These are phyloP conservation scores for Brassica juncea DNA, from an alignment of 345 rosid genomes.

Conservation along the genomic window DNA sequence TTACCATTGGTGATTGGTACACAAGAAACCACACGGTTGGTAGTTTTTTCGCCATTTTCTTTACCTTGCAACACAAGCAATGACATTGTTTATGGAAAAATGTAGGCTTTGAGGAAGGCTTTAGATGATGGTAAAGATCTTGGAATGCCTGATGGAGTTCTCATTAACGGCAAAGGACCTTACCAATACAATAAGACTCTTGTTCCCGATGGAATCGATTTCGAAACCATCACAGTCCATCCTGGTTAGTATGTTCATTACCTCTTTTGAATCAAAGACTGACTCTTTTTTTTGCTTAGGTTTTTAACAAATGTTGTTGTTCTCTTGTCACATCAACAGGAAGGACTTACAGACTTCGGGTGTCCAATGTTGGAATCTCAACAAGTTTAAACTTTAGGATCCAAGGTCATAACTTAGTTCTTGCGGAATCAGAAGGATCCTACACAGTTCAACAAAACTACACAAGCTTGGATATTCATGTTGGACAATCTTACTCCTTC, in stretches of 20 bases:
- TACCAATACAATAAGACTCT: constrained; percentile 83
- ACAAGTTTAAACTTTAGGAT: constrained; percentile 96
- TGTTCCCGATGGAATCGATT: constrained; percentile 73
- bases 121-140: constrained; percentile 90
- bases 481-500: constrained; percentile 91
- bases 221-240: constrained; percentile 75
- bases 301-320: not conserved
- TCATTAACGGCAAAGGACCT: constrained; percentile 98
- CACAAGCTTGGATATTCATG: constrained; percentile 96
- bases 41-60: constrained; percentile 1
- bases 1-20: constrained; percentile 95
- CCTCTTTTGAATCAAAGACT: constrained; percentile 1
- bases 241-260: constrained; percentile 65
- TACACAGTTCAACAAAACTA: constrained; percentile 97
- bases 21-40: constrained; percentile 91
- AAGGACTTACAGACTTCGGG: constrained; percentile 82
- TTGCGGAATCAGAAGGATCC: constrained; percentile 93
- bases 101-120: constrained; percentile 84
- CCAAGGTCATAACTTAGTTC: constrained; percentile 84
- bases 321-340: constrained; percentile 51
- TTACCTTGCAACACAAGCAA: not conserved
- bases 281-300: not conserved
- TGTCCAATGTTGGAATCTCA: constrained; percentile 89
- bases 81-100: constrained; percentile 10
- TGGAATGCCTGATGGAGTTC: constrained; percentile 97